Conservation (phyloP, 2,329 filamentous ascomycete genomes). For the Exophiala sideris region DNA sequence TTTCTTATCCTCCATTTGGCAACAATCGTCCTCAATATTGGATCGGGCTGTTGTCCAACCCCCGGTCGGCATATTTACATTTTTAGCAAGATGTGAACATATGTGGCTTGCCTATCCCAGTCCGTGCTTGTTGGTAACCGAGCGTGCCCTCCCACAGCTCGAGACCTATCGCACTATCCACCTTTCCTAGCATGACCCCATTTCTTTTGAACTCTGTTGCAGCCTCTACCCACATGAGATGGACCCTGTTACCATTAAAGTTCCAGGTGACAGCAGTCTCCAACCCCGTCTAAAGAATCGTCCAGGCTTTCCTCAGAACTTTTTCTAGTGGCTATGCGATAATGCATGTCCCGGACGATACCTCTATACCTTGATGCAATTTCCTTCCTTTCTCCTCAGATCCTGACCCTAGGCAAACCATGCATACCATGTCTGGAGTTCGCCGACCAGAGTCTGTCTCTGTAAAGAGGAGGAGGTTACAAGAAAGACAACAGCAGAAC, state of each 20-base stretch:
- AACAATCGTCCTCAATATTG: slow-evolving; percentile 5
- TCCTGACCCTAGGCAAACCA: slow-evolving; percentile 1
- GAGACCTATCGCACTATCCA: slow-evolving; percentile 6
- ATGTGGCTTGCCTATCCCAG: slow-evolving; percentile 14
- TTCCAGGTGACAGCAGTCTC: slow-evolving; percentile 21
- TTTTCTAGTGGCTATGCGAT: slow-evolving; percentile 8
- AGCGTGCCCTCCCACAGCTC: slow-evolving; percentile 7
- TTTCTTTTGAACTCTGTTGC: slow-evolving; percentile 19
- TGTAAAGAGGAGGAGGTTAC: slow-evolving; percentile 20
- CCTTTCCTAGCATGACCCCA: slow-evolving; percentile 9
- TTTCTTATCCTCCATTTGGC: slow-evolving; percentile 5
- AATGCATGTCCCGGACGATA: slow-evolving; percentile 2
- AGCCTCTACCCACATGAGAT: slow-evolving; percentile 16
- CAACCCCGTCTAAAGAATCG: slow-evolving; percentile 4
- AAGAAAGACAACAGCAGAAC: slow-evolving; percentile 22
- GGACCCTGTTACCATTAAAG: slow-evolving; percentile 21
- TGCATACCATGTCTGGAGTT: slow-evolving; percentile 23
- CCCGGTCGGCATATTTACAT: slow-evolving; percentile 9
- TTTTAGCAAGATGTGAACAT: slow-evolving; percentile 13
- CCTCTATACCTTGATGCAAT: slow-evolving; percentile 1
- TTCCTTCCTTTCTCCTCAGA: not conserved
- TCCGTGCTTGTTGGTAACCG: slow-evolving; percentile 1
- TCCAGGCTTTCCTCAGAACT: not conserved
- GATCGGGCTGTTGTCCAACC: slow-evolving; percentile 13
- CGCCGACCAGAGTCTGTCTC: slow-evolving; percentile 24